Evolutionary conservation across 169 alveolate species (phyloP).

Genomic region (Eimeria praecox): DNA sequence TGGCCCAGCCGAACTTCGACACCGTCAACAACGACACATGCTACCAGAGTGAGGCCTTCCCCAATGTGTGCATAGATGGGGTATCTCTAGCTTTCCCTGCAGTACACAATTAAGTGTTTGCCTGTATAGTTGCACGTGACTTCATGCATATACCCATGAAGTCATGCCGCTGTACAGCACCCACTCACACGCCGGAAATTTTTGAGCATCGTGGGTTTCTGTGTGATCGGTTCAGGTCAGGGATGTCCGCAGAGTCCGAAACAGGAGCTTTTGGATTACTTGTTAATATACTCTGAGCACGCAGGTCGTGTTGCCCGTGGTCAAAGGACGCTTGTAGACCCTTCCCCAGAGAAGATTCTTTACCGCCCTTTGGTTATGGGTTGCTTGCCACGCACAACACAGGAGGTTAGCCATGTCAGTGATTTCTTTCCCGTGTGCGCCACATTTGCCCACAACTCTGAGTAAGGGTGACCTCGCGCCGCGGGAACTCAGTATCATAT

Average conservation of each 20-base stretch:
- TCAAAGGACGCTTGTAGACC: constrained; percentile 75
- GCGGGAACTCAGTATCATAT: background rate
- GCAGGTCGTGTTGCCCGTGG: constrained; percentile 79
- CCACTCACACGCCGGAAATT: background rate
- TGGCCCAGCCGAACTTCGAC: constrained; percentile 80
- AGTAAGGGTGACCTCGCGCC: background rate
- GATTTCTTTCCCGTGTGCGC: constrained; percentile 83
- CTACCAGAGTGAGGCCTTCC: constrained; percentile 58
- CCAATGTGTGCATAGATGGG: background rate
- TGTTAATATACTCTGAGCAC: constrained; percentile 79
- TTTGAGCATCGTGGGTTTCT: background rate
- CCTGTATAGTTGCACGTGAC: background rate
- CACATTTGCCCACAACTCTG: constrained; percentile 72
- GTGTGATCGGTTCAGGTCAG: constrained; percentile 71
- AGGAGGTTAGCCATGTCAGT: constrained; percentile 75
- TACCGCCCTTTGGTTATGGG: constrained; percentile 68
- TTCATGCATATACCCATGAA: background rate
- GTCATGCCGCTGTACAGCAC: background rate
- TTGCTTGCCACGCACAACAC: constrained; percentile 70
- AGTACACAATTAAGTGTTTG: background rate
- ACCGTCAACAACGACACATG: constrained; percentile 81
- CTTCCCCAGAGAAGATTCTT: constrained; percentile 66
- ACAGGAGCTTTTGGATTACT: constrained; percentile 78
- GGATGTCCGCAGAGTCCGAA: constrained; percentile 72
- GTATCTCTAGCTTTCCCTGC: no score